Percentiles rank a stretch among this genome's conserved stretches.
These are phyloP conservation scores for Sinapis alba DNA, from an alignment of 441 rosid genomes.

Conservation along the genomic window DNA sequence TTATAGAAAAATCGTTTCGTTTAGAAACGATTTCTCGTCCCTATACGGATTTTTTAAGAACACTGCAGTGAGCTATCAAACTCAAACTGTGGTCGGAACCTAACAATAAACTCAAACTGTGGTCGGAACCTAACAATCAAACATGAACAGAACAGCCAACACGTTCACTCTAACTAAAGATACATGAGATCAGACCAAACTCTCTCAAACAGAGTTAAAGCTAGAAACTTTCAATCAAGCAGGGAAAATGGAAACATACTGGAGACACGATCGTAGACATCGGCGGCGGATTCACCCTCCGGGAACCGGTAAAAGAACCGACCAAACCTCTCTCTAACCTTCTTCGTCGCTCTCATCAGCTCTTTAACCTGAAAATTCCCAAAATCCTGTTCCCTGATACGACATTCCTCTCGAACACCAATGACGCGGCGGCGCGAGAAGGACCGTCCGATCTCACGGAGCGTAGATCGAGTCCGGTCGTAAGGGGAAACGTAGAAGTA, in stretches of 20 bases:
- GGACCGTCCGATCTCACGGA: constrained; percentile 85
- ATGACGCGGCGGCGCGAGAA: constrained; percentile 69
- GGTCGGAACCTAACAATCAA: background rate
- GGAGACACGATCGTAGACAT: constrained; percentile 95
- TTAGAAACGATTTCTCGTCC: no score
- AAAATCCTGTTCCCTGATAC: constrained; percentile 94
- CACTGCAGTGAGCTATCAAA: background rate
- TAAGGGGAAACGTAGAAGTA: constrained; percentile 96
- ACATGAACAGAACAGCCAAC: background rate
- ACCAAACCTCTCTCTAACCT: constrained; percentile 76
- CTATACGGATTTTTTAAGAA: no score
- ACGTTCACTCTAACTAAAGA: background rate
- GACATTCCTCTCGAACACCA: constrained; percentile 91
- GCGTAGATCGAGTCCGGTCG: constrained; percentile 86
- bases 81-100: background rate
- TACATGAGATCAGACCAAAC: background rate
- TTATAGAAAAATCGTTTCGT: no score
- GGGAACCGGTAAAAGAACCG: constrained; percentile 90
- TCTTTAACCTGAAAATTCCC: constrained; percentile 94
- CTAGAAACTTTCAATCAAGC: background rate
- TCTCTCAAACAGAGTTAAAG: no score
- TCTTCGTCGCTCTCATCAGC: constrained; percentile 77
- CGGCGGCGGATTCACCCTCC: constrained; percentile 98
- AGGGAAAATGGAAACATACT: constrained; percentile 46
- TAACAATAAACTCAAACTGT: background rate